phyloP scores from a whole-genome alignment of 805 yeast species.

The Candida hungchunana region DNA sequence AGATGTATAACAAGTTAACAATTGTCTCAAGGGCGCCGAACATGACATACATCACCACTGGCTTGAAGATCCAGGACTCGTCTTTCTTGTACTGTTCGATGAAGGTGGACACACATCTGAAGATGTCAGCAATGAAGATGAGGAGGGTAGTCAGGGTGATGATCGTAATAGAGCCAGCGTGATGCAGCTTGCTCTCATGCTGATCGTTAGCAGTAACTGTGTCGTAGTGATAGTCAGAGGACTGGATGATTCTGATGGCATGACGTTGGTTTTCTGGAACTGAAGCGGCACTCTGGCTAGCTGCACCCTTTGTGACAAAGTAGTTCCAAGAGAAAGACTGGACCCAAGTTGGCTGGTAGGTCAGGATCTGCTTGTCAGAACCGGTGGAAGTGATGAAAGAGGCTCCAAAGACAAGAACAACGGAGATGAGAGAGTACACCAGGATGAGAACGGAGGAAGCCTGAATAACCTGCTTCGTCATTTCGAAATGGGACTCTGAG shows the following conservation, averaged over 20 bases:
- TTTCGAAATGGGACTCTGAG: conserved; percentile 38
- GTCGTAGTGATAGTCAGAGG: conserved; percentile 42
- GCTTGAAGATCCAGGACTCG: conserved; percentile 43
- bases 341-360: conserved; percentile 76
- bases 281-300: conserved; percentile 38
- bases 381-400: conserved; percentile 52
- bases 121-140: conserved; percentile 46
- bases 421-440: conserved; percentile 53
- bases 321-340: conserved; percentile 57
- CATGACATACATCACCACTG: conserved; percentile 61
- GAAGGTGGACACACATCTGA: conserved; percentile 47
- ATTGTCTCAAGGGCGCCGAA: conserved; percentile 67
- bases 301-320: conserved; percentile 52
- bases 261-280: conserved; percentile 30
- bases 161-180: conserved; percentile 44
- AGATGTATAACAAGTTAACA: conserved; percentile 50
- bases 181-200: conserved; percentile 32
- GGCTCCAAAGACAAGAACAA: conserved; percentile 46
- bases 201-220: conserved; percentile 18
- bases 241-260: conserved; percentile 58
- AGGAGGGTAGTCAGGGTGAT: conserved; percentile 44
- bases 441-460: conserved; percentile 46
- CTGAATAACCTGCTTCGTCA: conserved; percentile 52
- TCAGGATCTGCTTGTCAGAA: conserved; percentile 46
- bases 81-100: conserved; percentile 27